A percentile compares a stretch with the other conserved stretches of the same genome.
phyloP scores from a whole-genome alignment of 2,329 filamentous ascomycete species.

The Penicillium sp. region DNA sequence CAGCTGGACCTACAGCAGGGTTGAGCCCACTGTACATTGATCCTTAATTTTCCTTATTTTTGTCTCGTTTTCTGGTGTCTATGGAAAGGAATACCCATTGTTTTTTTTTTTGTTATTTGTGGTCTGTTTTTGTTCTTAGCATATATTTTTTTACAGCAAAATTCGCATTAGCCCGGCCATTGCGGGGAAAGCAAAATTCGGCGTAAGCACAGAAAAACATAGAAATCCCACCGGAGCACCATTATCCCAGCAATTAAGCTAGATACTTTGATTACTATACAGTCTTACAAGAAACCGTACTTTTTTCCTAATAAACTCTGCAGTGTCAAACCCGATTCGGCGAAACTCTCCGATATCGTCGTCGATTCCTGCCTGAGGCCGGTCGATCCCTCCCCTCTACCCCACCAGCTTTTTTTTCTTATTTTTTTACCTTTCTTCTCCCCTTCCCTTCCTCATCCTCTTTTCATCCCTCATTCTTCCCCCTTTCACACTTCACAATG shows the following conservation, averaged over 20 bases:
- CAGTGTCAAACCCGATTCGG: slow-evolving; percentile 9
- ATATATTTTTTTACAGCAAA: neutral
- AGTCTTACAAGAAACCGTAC: neutral
- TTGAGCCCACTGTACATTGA: neutral
- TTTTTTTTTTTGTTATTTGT: neutral
- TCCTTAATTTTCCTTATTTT: neutral
- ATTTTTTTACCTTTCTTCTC: slow-evolving; percentile 5
- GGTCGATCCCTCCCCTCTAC: slow-evolving; percentile 20
- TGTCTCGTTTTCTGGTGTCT: slow-evolving; percentile 3
- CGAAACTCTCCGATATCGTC: slow-evolving; percentile 19
- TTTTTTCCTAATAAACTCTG: neutral
- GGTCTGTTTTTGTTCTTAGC: neutral
- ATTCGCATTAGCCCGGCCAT: neutral
- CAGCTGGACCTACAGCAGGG: neutral
- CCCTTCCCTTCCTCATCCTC: slow-evolving; percentile 1
- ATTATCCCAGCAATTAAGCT: too few relatives aligned
- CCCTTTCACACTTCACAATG: slow-evolving; percentile 33
- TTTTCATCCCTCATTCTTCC: slow-evolving; percentile 8
- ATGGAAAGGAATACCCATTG: slow-evolving; percentile 22
- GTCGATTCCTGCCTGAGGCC: neutral
- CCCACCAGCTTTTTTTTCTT: slow-evolving; percentile 20
- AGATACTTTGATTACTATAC: too few relatives aligned
- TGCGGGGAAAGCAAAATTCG: neutral
- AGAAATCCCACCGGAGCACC: neutral
- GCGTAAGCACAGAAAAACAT: neutral